Evolutionary conservation across 2,329 filamentous ascomycete genomes (phyloP).

Genomic region (Pseudonectria buxi): DNA sequence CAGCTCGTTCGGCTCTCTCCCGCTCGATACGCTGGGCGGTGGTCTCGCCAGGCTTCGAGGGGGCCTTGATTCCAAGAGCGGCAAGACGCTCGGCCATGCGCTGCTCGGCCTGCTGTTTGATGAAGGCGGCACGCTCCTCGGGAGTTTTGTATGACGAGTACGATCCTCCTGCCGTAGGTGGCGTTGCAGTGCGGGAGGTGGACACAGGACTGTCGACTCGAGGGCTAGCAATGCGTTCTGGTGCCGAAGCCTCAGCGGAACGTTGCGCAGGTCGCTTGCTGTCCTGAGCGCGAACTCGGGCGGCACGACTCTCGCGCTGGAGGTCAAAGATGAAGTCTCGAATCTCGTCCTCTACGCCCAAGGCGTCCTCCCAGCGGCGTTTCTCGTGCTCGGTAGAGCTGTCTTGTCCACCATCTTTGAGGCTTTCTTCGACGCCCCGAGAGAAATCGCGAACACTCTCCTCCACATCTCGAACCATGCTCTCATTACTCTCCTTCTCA

Average conservation of each 20-base stretch:
- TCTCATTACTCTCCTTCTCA: conserved; percentile 89
- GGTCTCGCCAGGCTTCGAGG: conserved; percentile 71
- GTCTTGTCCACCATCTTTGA: conserved; percentile 73
- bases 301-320: conserved; percentile 74
- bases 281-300: conserved; percentile 59
- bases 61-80: conserved; percentile 82
- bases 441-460: conserved; percentile 90
- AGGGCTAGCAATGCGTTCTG: conserved; percentile 33
- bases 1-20: conserved; percentile 79
- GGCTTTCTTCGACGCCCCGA: conserved; percentile 73
- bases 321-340: conserved; percentile 97
- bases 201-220: conserved; percentile 48
- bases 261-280: conserved; percentile 38
- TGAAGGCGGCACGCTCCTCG: conserved; percentile 90
- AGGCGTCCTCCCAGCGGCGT: conserved; percentile 88
- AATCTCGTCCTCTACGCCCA: conserved; percentile 94
- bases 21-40: conserved; percentile 80
- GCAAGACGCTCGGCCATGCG: conserved; percentile 95
- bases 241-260: conserved; percentile 36
- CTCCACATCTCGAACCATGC: conserved; percentile 94
- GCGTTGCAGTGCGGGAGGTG: conserved; percentile 43
- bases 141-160: conserved; percentile 84
- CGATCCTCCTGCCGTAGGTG: conserved; percentile 49
- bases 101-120: conserved; percentile 93
- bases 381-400: conserved; percentile 81